Base-by-base conservation (phyloP, 73 alveolate species). In the Blepharisma stoltei region DNA sequence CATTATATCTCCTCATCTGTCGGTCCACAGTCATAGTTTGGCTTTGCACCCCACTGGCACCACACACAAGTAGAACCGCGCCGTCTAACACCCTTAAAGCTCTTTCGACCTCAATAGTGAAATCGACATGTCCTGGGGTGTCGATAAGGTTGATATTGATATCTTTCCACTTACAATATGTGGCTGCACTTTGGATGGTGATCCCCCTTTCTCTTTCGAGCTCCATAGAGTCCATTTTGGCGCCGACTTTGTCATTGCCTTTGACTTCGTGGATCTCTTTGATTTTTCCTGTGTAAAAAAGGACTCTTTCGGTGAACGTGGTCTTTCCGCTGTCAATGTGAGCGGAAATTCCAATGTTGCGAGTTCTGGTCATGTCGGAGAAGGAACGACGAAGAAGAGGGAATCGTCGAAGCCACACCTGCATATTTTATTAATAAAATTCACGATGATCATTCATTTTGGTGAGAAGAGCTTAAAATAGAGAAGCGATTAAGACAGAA, bases 111-210 rank as follows among this genome's bases (percentile, higher is more conserved):
- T 95, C 99, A 71, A 95, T 94, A 25, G 98, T 93, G 86, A 95
- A 95, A 86, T 95, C 99, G 41, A 95, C 98, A 92, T 95, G 99
- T 47, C 99, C 92, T 54, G 99, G 99, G 5, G 99, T 95, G 85
- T 95, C 99, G 68, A 95, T 95, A 54, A 95, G 81, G 84, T 95
- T 95, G 53, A 95, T 80, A 66, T 87, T 90, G 70, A 78, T 73
- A 78, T 83, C 97, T 71, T 81, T 81, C 99, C 99, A 95, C 32
- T 91, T 81, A 60, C 93, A 81, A 76, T 81, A 93, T n/a, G 99
- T 95, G 37, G 99, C 99, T 20, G 99, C 99, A 27, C 91, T 65
- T 54, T 95, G 71, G 76, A 95, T 95, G 41, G 99, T 95, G 73
- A 95, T 95, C 37, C 99, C 99, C 32, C 96, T 93, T 80, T 95